A percentile compares a stretch with the other conserved stretches of the same genome.
Conservation (phyloP, 257 asterid genomes). For the Mentha longifolia region DNA sequence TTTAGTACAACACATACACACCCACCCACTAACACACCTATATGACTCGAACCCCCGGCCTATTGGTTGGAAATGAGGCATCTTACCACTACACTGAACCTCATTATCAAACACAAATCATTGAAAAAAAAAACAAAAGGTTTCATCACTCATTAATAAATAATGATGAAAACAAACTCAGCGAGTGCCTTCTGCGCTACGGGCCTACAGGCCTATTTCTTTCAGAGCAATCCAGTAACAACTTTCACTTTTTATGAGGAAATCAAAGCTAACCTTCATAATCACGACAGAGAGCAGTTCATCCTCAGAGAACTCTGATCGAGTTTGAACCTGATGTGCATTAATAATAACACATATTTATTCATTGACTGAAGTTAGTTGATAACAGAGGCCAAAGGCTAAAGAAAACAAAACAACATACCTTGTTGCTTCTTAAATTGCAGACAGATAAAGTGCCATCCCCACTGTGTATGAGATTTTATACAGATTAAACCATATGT, state of each 20-base stretch:
- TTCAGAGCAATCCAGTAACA: conserved; percentile 24
- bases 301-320: conserved; percentile 93
- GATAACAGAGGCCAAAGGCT: background rate
- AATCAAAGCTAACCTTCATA: conserved; percentile 70
- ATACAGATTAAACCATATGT: conserved; percentile 14
- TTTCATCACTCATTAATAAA: background rate
- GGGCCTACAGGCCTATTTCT: background rate
- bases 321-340: conserved; percentile 70
- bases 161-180: conserved; percentile 6
- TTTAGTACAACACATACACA: no score
- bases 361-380: conserved; percentile 14
- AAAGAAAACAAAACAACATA: conserved; percentile 37
- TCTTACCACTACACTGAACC: no score
- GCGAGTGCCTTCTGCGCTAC: conserved; percentile 10
- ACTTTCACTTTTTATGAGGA: background rate
- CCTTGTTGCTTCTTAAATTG: conserved; percentile 93
- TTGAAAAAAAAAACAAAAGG: no score
- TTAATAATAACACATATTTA: conserved; percentile 21
- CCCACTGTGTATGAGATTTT: conserved; percentile 60
- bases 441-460: conserved; percentile 94
- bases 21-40: no score
- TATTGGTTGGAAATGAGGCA: no score
- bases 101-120: no score
- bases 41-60: no score
- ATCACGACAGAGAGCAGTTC: conserved; percentile 91